Percentiles rank a stretch among this genome's conserved stretches.
Evolutionary conservation across 768 basidiomycete species (phyloP).

Genomic region (Daedaleopsis sinensis): DNA sequence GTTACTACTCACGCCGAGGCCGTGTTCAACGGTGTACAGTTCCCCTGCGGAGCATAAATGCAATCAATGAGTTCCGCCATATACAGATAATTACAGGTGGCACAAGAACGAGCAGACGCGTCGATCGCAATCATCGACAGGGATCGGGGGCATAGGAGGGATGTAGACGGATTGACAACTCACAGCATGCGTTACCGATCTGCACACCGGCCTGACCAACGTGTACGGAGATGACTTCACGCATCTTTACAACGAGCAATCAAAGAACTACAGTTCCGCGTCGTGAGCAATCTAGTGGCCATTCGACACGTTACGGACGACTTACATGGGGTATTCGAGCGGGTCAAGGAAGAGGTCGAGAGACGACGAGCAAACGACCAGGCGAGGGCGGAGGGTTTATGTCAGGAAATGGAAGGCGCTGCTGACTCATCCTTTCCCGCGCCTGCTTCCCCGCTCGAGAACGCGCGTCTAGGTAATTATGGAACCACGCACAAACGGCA

Average conservation of each 20-base stretch:
- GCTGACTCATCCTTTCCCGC: constrained; percentile 32
- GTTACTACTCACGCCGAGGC: constrained; percentile 77
- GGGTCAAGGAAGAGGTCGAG: constrained; percentile 34
- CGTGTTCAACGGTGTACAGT: constrained; percentile 98
- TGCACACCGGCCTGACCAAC: constrained; percentile 99
- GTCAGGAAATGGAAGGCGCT: constrained; percentile 34
- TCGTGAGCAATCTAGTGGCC: not conserved
- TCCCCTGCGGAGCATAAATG: constrained; percentile 66
- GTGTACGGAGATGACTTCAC: constrained; percentile 97
- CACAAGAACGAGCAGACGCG: constrained; percentile 18
- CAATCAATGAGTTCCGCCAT: constrained; percentile 15
- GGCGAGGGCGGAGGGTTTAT: constrained; percentile 42
- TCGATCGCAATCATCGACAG: constrained; percentile 6
- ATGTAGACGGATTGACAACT: constrained; percentile 41
- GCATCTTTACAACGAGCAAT: constrained; percentile 53
- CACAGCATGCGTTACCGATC: constrained; percentile 98
- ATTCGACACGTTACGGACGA: constrained; percentile 8
- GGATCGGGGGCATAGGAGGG: not conserved
- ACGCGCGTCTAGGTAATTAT: constrained; percentile 17
- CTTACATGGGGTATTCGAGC: constrained; percentile 30
- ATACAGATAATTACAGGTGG: not conserved
- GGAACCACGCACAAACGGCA: constrained; percentile 13
- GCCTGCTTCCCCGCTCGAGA: constrained; percentile 11
- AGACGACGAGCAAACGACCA: constrained; percentile 27
- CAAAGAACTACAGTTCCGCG: constrained; percentile 12